Percentiles rank a stretch among this genome's conserved stretches.
Evolutionary conservation across 768 basidiomycete species (phyloP).

Genomic region (Boletus reticulatus): DNA sequence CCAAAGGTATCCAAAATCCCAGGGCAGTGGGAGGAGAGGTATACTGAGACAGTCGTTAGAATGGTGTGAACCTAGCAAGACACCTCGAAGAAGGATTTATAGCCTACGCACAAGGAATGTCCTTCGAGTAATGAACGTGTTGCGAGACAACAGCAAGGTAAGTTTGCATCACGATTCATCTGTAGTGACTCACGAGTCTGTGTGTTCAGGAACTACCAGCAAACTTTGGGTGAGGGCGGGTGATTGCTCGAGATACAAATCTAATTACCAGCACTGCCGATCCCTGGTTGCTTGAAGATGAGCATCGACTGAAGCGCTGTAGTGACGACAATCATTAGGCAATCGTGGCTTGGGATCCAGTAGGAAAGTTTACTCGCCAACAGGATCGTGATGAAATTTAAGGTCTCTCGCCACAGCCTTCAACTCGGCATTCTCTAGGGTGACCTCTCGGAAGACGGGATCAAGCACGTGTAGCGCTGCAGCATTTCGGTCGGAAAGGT

Average conservation of each 20-base stretch:
- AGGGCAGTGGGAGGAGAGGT: conserved; percentile 89
- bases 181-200: conserved; percentile 73
- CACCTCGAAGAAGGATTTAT: not conserved
- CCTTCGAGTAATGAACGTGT: conserved; percentile 32
- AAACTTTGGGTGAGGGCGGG: not conserved
- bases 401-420: conserved; percentile 72
- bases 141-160: not conserved
- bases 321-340: not conserved
- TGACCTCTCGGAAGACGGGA: conserved; percentile 73
- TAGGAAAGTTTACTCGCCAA: conserved; percentile 45
- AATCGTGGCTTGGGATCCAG: not conserved
- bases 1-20: conserved; percentile 96
- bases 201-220: conserved; percentile 77
- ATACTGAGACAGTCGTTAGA: conserved; percentile 53
- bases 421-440: conserved; percentile 75
- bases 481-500: not conserved
- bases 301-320: conserved; percentile 90
- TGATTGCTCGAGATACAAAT: not conserved
- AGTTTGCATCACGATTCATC: not conserved
- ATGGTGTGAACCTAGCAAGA: not conserved
- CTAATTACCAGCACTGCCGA: conserved; percentile 82
- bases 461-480: conserved; percentile 86
- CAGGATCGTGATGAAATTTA: conserved; percentile 81
- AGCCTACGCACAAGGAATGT: conserved; percentile 63
- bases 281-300: conserved; percentile 91